A percentile compares a stretch with the other conserved stretches of the same genome.
Evolutionary conservation across 352 stramenopile genomes (phyloP).

Genomic region (Phytopythium boreale): DNA sequence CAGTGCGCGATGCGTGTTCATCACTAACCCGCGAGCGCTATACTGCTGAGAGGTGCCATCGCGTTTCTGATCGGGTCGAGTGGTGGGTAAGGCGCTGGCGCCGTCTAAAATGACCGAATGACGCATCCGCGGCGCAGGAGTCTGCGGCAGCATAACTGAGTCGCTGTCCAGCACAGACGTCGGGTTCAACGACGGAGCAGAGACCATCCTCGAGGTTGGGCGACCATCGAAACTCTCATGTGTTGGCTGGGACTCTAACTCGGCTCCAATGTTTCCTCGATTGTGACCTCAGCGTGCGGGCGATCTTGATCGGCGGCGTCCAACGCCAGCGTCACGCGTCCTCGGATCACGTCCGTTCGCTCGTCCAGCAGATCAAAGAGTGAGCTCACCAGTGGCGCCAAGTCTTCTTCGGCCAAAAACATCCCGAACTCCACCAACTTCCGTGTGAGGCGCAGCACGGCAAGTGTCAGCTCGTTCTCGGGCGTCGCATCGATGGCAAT

Average conservation of each 20-base stretch:
- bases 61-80: not conserved
- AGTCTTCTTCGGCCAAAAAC: constrained; percentile 42
- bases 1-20: not conserved
- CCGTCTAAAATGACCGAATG: constrained; percentile 5
- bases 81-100: not conserved
- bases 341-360: constrained; percentile 35
- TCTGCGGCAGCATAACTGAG: not conserved
- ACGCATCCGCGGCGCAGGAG: not conserved
- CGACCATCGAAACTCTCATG: not conserved
- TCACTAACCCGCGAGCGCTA: not conserved
- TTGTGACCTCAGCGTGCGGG: not conserved
- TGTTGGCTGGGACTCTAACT: not conserved
- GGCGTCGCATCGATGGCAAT: constrained; percentile 53
- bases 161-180: not conserved
- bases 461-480: constrained; percentile 60
- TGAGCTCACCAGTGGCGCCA: constrained; percentile 23
- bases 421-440: constrained; percentile 74
- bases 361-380: constrained; percentile 37
- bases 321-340: not conserved
- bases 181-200: not conserved
- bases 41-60: constrained; percentile 6
- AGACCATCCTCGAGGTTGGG: not conserved
- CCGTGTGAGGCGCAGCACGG: constrained; percentile 44
- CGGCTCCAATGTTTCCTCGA: not conserved
- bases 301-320: not conserved